These are phyloP conservation scores for Scheffersomyces lignosus DNA, from an alignment of 805 yeast genomes.

Conservation along the genomic window DNA sequence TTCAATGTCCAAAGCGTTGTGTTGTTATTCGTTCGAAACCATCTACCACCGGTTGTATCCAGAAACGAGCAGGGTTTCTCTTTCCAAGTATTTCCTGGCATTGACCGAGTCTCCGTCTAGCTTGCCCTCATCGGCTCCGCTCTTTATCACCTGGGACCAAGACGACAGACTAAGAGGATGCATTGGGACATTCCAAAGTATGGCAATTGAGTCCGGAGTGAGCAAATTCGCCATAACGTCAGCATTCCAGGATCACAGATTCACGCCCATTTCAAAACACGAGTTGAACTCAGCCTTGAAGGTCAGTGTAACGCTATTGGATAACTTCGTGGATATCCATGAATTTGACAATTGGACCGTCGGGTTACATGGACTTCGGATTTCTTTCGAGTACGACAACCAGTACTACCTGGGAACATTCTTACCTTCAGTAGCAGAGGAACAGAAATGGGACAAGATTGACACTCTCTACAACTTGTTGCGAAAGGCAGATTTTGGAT, in stretches of 20 bases:
- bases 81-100: conserved; percentile 13
- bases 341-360: conserved; percentile 73
- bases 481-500: conserved; percentile 61
- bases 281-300: conserved; percentile 56
- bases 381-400: conserved; percentile 47
- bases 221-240: conserved; percentile 55
- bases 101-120: conserved; percentile 8
- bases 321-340: conserved; percentile 52
- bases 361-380: conserved; percentile 79
- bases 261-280: conserved; percentile 54
- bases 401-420: conserved; percentile 69
- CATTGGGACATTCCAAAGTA: conserved; percentile 79
- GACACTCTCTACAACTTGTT: conserved; percentile 73
- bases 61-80: conserved; percentile 11
- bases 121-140: conserved; percentile 45
- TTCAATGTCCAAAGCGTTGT: conserved; percentile 39
- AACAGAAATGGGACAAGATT: conserved; percentile 76
- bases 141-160: conserved; percentile 88
- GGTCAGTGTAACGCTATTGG: conserved; percentile 65
- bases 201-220: conserved; percentile 58
- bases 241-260: conserved; percentile 79
- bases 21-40: conserved; percentile 38
- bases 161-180: conserved; percentile 71
- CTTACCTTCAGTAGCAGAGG: conserved; percentile 85
- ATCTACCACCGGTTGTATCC: conserved; percentile 21